Evolutionary conservation across 2,329 filamentous ascomycete genomes (phyloP), one percentile per base, ranked within the genome.

Genomic region (Paracorniculantispora psalliotae): DNA sequence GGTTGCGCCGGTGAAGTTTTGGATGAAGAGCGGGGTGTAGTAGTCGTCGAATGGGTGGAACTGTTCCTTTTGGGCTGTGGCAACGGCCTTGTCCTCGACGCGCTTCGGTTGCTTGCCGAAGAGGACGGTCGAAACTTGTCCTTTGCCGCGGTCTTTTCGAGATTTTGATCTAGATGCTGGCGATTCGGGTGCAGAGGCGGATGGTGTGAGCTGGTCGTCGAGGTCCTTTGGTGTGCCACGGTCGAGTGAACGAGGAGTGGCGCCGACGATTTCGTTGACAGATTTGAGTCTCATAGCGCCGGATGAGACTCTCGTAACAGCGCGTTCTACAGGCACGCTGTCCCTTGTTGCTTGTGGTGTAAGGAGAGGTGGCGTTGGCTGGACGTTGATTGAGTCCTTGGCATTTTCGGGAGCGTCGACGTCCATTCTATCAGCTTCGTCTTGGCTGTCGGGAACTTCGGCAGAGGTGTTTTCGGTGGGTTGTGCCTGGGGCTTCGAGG

Each of bases 261-360:
- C 85, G 55, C 84, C 86, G 6, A 90, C 76, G 44, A 90, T 89
- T 69, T 91, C 88, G 19, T 84, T 87, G 4, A 90, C 86, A 5
- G 87, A 89, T 67, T 90, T 91, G 55, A 88, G 84, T 61, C 84
- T 80, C 65, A 90, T 84, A 2, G 86, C 84, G 44, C 87, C 88
- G 10, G 88, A 89, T 3, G 86, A 85, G 23, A 89, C 85, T 64
- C 87, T 76, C 1, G 87, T 90, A 12, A 85, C 87, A 75, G 88
- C 88, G 30, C 86, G 80, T 64, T 77, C 73, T 4, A 64, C 60
- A 10, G 66, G 37, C 41, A 46, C 39, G 13, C 19, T 56, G 25
- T 63, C 61, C 28, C 60, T 53, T 41, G 61, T 63, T 37, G 61
- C 55, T 51, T 68, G 57, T 6, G 62, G 48, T n/a, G 61, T 49